Evolutionary conservation across 106 monocot species (phyloP).

Genomic region (Dioscorea zingiberensis): DNA sequence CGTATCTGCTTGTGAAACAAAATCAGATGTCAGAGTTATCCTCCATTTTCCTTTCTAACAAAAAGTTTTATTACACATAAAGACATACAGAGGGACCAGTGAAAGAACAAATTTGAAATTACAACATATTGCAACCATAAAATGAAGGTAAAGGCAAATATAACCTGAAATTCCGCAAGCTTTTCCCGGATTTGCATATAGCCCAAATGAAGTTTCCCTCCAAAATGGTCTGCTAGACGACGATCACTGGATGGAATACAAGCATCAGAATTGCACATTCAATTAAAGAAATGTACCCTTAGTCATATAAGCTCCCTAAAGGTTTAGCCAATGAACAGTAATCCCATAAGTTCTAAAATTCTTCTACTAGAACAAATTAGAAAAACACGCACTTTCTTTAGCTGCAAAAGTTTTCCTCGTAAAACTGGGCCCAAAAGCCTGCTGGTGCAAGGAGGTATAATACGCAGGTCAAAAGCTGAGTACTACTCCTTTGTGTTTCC

Average conservation of each 20-base stretch:
- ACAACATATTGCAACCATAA: too few relatives aligned
- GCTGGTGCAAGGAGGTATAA: slow-evolving; percentile 80
- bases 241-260: slow-evolving; percentile 64
- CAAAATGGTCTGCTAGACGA: slow-evolving; percentile 95
- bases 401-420: slow-evolving; percentile 91
- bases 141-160: too few relatives aligned
- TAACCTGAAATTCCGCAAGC: slow-evolving; percentile 67
- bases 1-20: too few relatives aligned
- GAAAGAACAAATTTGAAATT: too few relatives aligned
- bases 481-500: slow-evolving; percentile 9
- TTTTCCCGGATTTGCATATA: slow-evolving; percentile 97
- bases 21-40: too few relatives aligned
- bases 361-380: slow-evolving; percentile 38
- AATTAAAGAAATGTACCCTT: too few relatives aligned
- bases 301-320: neutral
- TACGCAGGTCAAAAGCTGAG: slow-evolving; percentile 49
- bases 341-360: slow-evolving; percentile 18
- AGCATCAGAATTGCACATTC: slow-evolving; percentile 7
- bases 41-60: too few relatives aligned
- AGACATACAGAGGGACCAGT: too few relatives aligned
- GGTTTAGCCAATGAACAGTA: slow-evolving; percentile 1
- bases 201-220: slow-evolving; percentile 91
- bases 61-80: too few relatives aligned
- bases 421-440: slow-evolving; percentile 89
- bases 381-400: slow-evolving; percentile 93